Conservation (phyloP, 2,329 filamentous ascomycete genomes). For the Coniochaeta hoffmannii region DNA sequence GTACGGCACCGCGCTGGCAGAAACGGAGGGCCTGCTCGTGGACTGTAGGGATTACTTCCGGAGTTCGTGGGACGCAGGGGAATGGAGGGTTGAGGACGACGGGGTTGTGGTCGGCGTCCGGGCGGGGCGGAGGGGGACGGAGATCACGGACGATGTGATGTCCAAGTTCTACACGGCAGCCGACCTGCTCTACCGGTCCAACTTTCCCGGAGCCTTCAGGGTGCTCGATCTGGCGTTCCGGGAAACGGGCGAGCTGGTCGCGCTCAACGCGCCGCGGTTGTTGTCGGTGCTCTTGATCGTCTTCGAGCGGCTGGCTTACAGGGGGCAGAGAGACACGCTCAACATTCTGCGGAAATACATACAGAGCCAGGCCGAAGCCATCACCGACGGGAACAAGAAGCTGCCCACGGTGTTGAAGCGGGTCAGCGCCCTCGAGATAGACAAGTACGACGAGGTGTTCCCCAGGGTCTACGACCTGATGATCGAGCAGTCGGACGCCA, state of each 20-base stretch:
- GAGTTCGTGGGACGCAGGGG: neutral
- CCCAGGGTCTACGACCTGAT: slow-evolving; percentile 1
- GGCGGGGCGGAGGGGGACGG: neutral
- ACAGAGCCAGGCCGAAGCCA: neutral
- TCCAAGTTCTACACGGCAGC: slow-evolving; percentile 6
- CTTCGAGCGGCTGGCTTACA: neutral
- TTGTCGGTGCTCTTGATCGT: slow-evolving; percentile 1
- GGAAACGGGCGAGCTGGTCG: neutral
- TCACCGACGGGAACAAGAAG: neutral
- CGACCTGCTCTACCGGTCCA: slow-evolving; percentile 2
- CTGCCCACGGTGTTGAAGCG: neutral
- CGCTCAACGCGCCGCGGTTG: slow-evolving; percentile 3
- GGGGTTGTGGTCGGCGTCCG: neutral
- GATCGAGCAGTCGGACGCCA: slow-evolving; percentile 3
- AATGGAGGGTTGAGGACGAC: slow-evolving; percentile 3
- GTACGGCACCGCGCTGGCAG: neutral
- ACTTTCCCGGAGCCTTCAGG: slow-evolving; percentile 5
- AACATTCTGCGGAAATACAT: slow-evolving; percentile 6
- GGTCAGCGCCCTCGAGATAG: neutral
- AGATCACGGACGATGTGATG: slow-evolving; percentile 1
- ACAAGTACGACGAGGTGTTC: slow-evolving; percentile 3
- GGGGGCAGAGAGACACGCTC: slow-evolving; percentile 4
- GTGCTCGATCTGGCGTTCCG: slow-evolving; percentile 6
- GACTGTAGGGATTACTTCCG: slow-evolving; percentile 5
- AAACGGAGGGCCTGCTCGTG: neutral